Conservation (phyloP, 768 basidiomycete species). For the Rhizopogon roseolus region DNA sequence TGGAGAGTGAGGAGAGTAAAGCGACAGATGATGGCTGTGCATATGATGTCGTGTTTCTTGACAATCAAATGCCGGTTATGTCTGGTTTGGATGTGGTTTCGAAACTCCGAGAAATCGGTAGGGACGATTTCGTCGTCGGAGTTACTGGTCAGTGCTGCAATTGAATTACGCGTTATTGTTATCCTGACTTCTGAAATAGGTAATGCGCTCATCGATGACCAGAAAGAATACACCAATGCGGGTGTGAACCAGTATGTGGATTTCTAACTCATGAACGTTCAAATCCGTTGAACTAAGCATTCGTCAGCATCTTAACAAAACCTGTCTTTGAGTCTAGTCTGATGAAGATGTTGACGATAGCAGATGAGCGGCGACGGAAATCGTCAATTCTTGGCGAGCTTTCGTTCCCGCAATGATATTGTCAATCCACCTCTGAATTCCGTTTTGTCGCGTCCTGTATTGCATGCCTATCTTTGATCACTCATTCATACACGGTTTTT, state of each 20-base stretch:
- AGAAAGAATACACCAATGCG: constrained; percentile 70
- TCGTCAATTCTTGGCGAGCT: background rate
- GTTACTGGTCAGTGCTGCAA: constrained; percentile 51
- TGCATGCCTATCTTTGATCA: background rate
- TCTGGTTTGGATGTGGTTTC: constrained; percentile 67
- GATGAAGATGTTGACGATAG: constrained; percentile 36
- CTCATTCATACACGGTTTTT: background rate
- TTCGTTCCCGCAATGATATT: background rate
- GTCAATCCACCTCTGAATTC: too few relatives aligned
- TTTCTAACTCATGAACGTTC: background rate
- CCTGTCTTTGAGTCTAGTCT: constrained; percentile 63
- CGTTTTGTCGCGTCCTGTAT: background rate
- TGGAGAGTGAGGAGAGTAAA: background rate
- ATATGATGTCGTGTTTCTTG: constrained; percentile 48
- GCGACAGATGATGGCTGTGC: background rate
- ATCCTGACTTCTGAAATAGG: constrained; percentile 29
- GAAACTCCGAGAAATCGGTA: constrained; percentile 58
- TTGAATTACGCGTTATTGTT: background rate
- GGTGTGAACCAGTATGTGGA: constrained; percentile 66
- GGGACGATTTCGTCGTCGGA: constrained; percentile 77
- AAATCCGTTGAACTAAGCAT: background rate
- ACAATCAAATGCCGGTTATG: constrained; percentile 83
- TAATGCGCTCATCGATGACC: constrained; percentile 55
- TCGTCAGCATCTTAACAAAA: constrained; percentile 66
- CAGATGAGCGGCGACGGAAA: constrained; percentile 33